A percentile compares a stretch with the other conserved stretches of the same genome.
Evolutionary conservation across 805 yeast species (phyloP).

Genomic region (Candida ponderosae): DNA sequence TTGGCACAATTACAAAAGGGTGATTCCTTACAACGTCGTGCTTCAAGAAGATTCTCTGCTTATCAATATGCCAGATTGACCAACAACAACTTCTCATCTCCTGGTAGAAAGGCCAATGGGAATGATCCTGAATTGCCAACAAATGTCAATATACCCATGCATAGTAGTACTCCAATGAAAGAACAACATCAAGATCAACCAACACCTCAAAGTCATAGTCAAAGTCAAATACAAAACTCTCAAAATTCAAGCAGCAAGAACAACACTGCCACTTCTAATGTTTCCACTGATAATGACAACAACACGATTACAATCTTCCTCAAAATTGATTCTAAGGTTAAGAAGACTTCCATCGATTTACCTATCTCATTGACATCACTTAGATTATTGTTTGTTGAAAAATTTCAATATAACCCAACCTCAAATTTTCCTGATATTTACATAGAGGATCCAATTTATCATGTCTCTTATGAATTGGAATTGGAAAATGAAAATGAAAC

Average conservation of each 20-base stretch:
- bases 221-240: no score
- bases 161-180: not conserved
- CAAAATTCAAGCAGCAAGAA: no score
- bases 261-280: constrained; percentile 2
- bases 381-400: constrained; percentile 74
- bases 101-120: constrained; percentile 9
- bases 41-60: constrained; percentile 89
- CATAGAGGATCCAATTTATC: constrained; percentile 50
- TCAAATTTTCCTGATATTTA: constrained; percentile 72
- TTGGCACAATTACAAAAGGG: constrained; percentile 73
- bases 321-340: constrained; percentile 43
- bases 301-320: constrained; percentile 31
- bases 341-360: constrained; percentile 32
- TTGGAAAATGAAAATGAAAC: constrained; percentile 31
- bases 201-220: no score
- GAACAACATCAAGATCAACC: not conserved
- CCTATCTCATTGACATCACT: constrained; percentile 35
- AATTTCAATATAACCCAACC: constrained; percentile 78
- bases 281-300: constrained; percentile 12
- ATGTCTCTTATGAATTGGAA: constrained; percentile 74
- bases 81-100: constrained; percentile 25
- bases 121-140: constrained; percentile 18
- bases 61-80: constrained; percentile 80
- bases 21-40: constrained; percentile 80
- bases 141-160: constrained; percentile 9